phyloP scores from a whole-genome alignment of 805 yeast genomes.

The Pichia nanzhaoensis region DNA sequence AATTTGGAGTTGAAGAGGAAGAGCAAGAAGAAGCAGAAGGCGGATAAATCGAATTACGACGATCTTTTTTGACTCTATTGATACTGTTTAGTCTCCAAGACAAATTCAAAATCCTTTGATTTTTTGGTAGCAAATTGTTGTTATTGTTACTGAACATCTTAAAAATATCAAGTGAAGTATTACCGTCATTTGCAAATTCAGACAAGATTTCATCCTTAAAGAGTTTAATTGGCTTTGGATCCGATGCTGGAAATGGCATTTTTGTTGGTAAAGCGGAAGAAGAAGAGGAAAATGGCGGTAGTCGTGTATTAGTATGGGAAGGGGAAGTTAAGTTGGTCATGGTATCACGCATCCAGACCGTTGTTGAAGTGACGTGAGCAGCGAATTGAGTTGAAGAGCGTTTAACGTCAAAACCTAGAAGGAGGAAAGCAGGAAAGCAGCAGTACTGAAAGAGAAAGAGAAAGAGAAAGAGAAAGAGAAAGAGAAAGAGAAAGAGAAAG shows the following conservation, averaged over 20 bases:
- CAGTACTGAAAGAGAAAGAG: no score
- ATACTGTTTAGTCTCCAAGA: constrained; percentile 33
- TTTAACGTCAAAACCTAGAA: no score
- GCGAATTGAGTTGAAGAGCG: no score
- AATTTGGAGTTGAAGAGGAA: background rate
- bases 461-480: no score
- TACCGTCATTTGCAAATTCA: constrained; percentile 23
- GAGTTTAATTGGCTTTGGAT: constrained; percentile 15
- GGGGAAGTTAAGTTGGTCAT: constrained; percentile 3
- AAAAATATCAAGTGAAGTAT: constrained; percentile 30
- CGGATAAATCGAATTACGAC: no score
- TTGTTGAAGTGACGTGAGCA: no score
- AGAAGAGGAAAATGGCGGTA: no score
- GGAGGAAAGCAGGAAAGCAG: no score
- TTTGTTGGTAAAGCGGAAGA: no score
- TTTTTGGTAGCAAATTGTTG: constrained; percentile 30
- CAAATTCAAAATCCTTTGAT: constrained; percentile 30
- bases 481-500: no score
- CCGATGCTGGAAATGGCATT: no score
- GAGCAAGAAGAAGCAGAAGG: constrained; percentile 6
- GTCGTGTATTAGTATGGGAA: background rate
- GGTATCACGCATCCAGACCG: background rate
- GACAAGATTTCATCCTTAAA: constrained; percentile 25
- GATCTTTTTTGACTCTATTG: constrained; percentile 20
- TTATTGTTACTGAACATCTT: constrained; percentile 32